Evolutionary conservation across 768 basidiomycete genomes (phyloP), one percentile per base, ranked within the genome.

Genomic region (Amanita exitialis): DNA sequence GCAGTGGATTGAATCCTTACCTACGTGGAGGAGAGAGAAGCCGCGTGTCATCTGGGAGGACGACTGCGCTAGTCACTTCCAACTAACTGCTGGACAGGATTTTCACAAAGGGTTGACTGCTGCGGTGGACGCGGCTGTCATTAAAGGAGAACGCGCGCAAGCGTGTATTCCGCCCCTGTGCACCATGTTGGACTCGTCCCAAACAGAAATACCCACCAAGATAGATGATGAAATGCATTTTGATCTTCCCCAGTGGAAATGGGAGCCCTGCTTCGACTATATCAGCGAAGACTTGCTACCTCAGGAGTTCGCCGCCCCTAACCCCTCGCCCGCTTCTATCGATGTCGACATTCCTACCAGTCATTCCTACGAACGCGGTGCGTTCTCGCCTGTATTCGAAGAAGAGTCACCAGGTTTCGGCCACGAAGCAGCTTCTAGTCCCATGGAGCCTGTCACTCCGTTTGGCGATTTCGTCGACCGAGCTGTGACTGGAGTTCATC

Each of bases 101-200:
- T 86, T 86, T 86, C 61, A 65, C 53, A 66, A 65, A 67, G 85
- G 84, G 85, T 87, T 87, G 79, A 73, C 77, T 66, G 71, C 67
- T 70, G 82, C 85, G 82, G 80, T 64, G 64, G 78, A 85, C 86
- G 83, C 82, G 71, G 64, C 76, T 62, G 82, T 79, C 71, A 86
- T 85, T 85, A 87, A 88, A 86, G 86, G 86, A 80, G 62, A 76
- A 67, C 82, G 70, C 82, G 83, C 82, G 78, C 75, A 87, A 78
- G 82, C 83, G 80, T 82, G 82, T 73, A 76, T 82, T 82, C 83
- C 85, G 83, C 86, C 86, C 86, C 68, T 73, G 64, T 65, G 62
- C 57, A 62, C 64, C 57, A 54, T 68, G 54, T 54, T 63, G 25
- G 49, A 43, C 47, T 18, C 42, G 44, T 21, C 42, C 16, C 39